phyloP scores from a whole-genome alignment of 768 basidiomycete genomes.

The Boletus rex-veris region DNA sequence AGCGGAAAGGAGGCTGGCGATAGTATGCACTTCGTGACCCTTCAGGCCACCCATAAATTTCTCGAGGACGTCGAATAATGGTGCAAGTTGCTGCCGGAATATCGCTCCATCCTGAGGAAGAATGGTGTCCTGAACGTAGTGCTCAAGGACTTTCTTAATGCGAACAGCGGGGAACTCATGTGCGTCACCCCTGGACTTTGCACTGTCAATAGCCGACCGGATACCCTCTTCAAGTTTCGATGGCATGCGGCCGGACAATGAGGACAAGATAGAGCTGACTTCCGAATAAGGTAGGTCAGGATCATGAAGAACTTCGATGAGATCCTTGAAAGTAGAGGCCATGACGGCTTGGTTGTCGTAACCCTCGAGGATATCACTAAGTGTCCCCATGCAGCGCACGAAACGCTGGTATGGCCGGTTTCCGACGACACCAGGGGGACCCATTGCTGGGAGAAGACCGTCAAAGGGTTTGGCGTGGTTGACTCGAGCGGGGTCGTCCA shows the following conservation, averaged over 20 bases:
- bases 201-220: constrained; percentile 70
- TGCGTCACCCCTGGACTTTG: constrained; percentile 66
- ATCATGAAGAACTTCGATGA: constrained; percentile 77
- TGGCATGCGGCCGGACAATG: constrained; percentile 92
- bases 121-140: constrained; percentile 77
- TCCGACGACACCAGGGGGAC: constrained; percentile 79
- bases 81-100: constrained; percentile 68
- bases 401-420: constrained; percentile 89
- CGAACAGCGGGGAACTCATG: constrained; percentile 89
- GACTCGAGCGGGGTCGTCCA: constrained; percentile 94
- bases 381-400: constrained; percentile 63
- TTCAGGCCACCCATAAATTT: constrained; percentile 81
- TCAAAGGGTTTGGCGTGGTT: constrained; percentile 99
- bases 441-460: constrained; percentile 85
- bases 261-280: constrained; percentile 75
- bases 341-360: constrained; percentile 96
- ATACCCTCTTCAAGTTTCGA: constrained; percentile 85
- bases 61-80: constrained; percentile 73
- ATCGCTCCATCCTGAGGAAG: constrained; percentile 76
- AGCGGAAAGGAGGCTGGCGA: constrained; percentile 71
- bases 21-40: constrained; percentile 75
- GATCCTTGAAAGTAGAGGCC: constrained; percentile 80
- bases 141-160: constrained; percentile 82
- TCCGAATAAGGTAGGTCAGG: constrained; percentile 89
- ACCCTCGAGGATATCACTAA: constrained; percentile 92